Conservation (phyloP, 2,329 filamentous ascomycete species). For the Hypomyces perniciosus region DNA sequence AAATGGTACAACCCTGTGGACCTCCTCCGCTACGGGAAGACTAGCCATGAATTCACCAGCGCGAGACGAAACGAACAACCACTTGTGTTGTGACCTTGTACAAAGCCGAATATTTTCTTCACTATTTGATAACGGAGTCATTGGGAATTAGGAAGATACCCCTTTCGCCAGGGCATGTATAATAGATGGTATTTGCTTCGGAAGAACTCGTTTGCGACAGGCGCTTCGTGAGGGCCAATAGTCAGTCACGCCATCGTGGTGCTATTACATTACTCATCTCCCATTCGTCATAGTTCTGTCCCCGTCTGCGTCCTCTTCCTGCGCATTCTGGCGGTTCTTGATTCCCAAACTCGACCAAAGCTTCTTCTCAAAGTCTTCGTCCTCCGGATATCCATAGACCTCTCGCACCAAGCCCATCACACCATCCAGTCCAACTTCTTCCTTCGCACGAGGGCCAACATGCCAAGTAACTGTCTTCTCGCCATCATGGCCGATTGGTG, state of each 20-base stretch:
- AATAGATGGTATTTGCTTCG: background rate
- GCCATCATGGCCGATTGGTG: conserved; percentile 47
- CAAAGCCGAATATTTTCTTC: background rate
- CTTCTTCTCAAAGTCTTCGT: conserved; percentile 52
- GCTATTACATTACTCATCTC: background rate
- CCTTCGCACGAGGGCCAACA: conserved; percentile 76
- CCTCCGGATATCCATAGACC: conserved; percentile 48
- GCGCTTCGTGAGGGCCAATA: background rate
- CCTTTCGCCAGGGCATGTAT: conserved; percentile 3
- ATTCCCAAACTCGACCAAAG: conserved; percentile 58
- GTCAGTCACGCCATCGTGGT: background rate
- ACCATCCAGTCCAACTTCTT: conserved; percentile 74
- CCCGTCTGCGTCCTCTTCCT: conserved; percentile 21
- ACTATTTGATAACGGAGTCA: background rate
- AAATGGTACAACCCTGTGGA: conserved; percentile 60
- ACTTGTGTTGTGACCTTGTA: background rate
- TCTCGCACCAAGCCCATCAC: conserved; percentile 63
- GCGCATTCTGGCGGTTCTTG: conserved; percentile 21
- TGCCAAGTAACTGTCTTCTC: conserved; percentile 77
- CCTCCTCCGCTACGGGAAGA: conserved; percentile 53
- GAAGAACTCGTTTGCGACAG: background rate
- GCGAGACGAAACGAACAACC: background rate
- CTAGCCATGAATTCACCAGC: conserved; percentile 21
- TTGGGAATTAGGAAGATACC: conserved; percentile 14
- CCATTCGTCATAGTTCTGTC: conserved; percentile 13